These are phyloP conservation scores for Phytophthora citrophthora DNA, from an alignment of 352 stramenopile genomes.

Conservation along the genomic window DNA sequence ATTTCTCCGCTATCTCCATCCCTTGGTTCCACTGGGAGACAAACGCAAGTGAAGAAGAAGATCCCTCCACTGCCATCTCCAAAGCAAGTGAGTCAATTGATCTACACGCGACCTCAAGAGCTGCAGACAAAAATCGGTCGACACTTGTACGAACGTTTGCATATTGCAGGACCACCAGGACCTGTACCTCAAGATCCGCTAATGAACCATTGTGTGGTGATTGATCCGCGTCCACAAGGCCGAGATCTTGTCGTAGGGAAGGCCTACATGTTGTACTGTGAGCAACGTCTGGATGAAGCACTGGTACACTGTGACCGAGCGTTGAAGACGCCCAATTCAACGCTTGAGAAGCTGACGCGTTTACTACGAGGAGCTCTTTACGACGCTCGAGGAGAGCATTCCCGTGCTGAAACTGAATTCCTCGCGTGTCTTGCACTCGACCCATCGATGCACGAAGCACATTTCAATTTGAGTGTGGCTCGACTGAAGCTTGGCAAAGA, in stretches of 20 bases:
- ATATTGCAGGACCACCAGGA: slow-evolving; percentile 45
- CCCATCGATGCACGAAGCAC: slow-evolving; percentile 60
- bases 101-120: slow-evolving; percentile 73
- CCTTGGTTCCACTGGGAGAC: background rate
- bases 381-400: slow-evolving; percentile 54
- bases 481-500: slow-evolving; percentile 59
- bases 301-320: slow-evolving; percentile 60
- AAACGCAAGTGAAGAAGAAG: slow-evolving; percentile 36
- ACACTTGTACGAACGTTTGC: slow-evolving; percentile 60
- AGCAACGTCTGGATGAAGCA: slow-evolving; percentile 65
- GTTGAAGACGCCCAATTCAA: slow-evolving; percentile 54
- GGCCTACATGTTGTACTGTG: slow-evolving; percentile 60
- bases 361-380: slow-evolving; percentile 66
- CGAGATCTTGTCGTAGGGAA: slow-evolving; percentile 56
- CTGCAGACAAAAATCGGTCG: slow-evolving; percentile 66
- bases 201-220: slow-evolving; percentile 66
- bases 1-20: slow-evolving; percentile 14
- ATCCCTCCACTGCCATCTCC: slow-evolving; percentile 63
- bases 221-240: slow-evolving; percentile 56
- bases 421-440: slow-evolving; percentile 48
- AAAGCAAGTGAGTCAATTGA: slow-evolving; percentile 64
- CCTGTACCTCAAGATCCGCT: slow-evolving; percentile 67
- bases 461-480: slow-evolving; percentile 69
- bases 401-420: slow-evolving; percentile 56
- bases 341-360: slow-evolving; percentile 66